A percentile compares a stretch with the other conserved stretches of the same genome.
phyloP scores from a whole-genome alignment of 164 flowering plant species.

The Vitis amurensis region DNA sequence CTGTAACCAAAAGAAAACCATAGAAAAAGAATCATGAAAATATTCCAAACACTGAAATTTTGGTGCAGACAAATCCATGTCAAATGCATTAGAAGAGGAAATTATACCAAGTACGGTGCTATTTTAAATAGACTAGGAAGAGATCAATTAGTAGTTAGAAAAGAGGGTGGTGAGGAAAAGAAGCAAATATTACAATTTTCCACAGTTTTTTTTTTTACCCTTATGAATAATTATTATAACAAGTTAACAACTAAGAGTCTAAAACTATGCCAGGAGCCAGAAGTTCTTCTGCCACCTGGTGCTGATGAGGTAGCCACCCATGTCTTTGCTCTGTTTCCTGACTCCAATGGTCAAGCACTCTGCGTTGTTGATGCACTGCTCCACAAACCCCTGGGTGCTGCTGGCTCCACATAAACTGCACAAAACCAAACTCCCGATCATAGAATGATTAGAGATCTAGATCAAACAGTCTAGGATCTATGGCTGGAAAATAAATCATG shows the following conservation, averaged over 20 bases:
- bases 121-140: neutral
- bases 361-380: constrained; percentile 68
- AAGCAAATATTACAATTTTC: neutral
- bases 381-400: constrained; percentile 68
- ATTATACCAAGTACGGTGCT: neutral
- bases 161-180: neutral
- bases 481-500: neutral
- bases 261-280: constrained; percentile 69
- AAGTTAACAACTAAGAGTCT: neutral
- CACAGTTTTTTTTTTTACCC: neutral
- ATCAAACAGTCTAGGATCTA: neutral
- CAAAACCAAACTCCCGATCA: neutral
- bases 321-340: constrained; percentile 69
- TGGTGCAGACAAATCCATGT: too few species aligned
- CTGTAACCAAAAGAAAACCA: too few species aligned
- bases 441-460: neutral
- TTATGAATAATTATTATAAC: neutral
- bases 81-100: neutral
- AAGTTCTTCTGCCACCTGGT: constrained; percentile 92
- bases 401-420: constrained; percentile 59
- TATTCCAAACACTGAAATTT: too few species aligned
- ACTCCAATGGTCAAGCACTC: constrained; percentile 88
- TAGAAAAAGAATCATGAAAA: too few species aligned
- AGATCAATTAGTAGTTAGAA: constrained; percentile 1
- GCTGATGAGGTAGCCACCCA: constrained; percentile 84